Base-by-base conservation (phyloP, 139 green algal genomes). In the Picochlorum sp. region DNA sequence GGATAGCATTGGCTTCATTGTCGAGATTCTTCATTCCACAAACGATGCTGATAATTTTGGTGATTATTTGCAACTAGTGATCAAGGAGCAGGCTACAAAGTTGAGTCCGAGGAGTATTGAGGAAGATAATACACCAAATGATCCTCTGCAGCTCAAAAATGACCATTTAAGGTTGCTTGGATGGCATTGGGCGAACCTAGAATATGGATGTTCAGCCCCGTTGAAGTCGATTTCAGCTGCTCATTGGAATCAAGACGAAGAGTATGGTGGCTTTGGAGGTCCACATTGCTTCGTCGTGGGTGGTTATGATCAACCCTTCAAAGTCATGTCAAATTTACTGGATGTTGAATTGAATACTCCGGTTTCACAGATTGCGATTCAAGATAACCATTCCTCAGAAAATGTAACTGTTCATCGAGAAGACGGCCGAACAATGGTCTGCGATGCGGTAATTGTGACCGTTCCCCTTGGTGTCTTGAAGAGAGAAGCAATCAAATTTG, bases 211-310 rank as follows among this genome's bases (percentile, higher is more conserved):
- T 75, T 79, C 73, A 28, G 80, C 80, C 0, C 33, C 51, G 1
- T 59, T 53, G 33, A n/a, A 40, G 53, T 50, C 72, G 47, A 61
- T 93, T 2, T 88, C 77, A 2, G 51, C 83, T 4, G 32, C 59
- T 14, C 65, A 90, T 55, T 95, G 89, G 89, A 91, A 96, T 66
- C 81, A 95, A 31, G 81, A 89, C 52, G 79, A 87, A 55, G 84
- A 93, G 51, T 87, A 72, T 25, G 87, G 84, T 26, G 86, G 81
- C 14, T 96, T 96, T 79, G 88, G 84, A 12, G 87, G 87, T 4
- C 61, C 69, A 8, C 88, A 96, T 76, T 81, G 72, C 73, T 90
- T 95, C 79, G 78, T 95, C 31, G 67, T 78, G 40, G 88, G 84
- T 12, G 86, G 81, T 9, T 91, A 82, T 49, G 66, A 62, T 35